Conservation (phyloP, 352 stramenopile species). For the Phytophthora citricola region DNA sequence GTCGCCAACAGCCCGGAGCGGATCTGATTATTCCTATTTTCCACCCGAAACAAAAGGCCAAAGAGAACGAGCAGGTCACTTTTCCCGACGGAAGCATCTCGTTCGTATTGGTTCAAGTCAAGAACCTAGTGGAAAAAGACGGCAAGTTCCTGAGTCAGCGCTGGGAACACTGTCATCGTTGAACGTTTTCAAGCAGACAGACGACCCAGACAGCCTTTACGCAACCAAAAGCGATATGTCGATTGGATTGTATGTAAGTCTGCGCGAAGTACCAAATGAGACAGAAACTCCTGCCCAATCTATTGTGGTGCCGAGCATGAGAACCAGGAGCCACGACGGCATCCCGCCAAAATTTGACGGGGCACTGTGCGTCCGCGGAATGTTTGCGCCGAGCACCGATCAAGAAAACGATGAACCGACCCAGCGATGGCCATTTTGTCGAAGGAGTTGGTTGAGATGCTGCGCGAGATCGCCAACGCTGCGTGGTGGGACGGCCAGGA, state of each 20-base stretch:
- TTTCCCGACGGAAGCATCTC: neutral
- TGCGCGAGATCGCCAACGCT: neutral
- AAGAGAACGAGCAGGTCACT: too few relatives aligned
- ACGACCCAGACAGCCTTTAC: neutral
- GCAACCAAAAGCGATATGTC: neutral
- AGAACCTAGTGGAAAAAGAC: neutral
- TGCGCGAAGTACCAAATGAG: neutral
- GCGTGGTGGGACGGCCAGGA: neutral
- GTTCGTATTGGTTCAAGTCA: constrained; percentile 6
- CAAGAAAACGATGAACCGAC: neutral
- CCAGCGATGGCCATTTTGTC: neutral
- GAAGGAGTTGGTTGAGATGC: neutral
- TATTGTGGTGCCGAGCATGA: neutral
- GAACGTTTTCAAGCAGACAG: neutral
- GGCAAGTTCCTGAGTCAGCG: neutral
- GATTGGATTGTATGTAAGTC: neutral
- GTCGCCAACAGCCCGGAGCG: neutral
- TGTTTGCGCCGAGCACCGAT: neutral
- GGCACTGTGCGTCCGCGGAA: neutral
- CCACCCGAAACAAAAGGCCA: too few relatives aligned
- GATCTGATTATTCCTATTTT: constrained; percentile 5
- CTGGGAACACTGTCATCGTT: neutral
- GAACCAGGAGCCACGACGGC: neutral
- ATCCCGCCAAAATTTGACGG: neutral
- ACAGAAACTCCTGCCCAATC: neutral